Base-by-base conservation (phyloP, 495 filamentous ascomycete genomes). In the Hapsidospora chrysogenum region DNA sequence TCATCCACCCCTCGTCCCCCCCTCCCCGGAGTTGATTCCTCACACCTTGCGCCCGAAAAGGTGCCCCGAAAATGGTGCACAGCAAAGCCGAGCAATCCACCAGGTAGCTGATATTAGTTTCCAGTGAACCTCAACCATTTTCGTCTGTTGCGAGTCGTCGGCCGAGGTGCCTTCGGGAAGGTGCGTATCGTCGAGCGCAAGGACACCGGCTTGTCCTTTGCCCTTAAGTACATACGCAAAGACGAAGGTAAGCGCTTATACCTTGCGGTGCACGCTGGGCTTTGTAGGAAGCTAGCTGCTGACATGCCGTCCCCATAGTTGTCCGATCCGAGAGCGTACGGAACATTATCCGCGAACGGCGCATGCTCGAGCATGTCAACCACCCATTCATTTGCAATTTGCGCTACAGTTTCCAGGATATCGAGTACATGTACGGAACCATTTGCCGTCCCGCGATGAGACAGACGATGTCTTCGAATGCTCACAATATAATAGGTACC, bases 71-170 rank as follows among this genome's bases (percentile, higher is more conserved):
- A n/a, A n/a, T n/a, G n/a, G n/a, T n/a, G n/a, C n/a, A n/a, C n/a
- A n/a, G n/a, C n/a, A n/a, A n/a, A n/a, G n/a, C n/a, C n/a, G n/a
- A n/a, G 9, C 27, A 30, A 13, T 2, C 20, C 23, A 22, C 4
- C 11, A 29, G 27, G 27, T 17, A 31, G 14, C 29, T 31, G 14
- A 31, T 17, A 17, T 31, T 15, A 5, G 31, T 9, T 17, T n/a
- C n/a, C 44, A 94, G 89, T 92, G 45, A 95, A 93, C 58, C 76
- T 97, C 45, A 94, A 95, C 48, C 92, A 97, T 53, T 97, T 97
- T 52, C 80, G 85, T 45, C 71, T 97, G 17, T 66, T 96, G 22
- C 76, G 89, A 47, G 89, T 97, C 40, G 89, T 97, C 37, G 89
- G 89, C 32, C 92, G 93, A 52, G 89, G 89, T 48, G 92, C 89